Conservation (phyloP, 345 rosid genomes). For the Isatis tinctoria region DNA sequence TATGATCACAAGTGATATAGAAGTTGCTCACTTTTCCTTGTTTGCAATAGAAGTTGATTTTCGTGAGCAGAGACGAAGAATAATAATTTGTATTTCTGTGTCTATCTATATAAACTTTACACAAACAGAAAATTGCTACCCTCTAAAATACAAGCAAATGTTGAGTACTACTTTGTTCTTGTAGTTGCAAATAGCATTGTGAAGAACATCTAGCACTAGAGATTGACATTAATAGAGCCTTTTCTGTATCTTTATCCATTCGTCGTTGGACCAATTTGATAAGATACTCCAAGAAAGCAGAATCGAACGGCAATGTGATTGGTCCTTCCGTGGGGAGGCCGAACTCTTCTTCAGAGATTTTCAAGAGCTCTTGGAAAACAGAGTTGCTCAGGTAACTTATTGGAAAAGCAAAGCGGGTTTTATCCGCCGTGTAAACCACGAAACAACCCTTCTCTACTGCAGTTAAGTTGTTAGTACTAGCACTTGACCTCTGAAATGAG, state of each 20-base stretch:
- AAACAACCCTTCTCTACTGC: slow-evolving; percentile 28
- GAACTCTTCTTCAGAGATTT: too few relatives aligned
- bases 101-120: neutral
- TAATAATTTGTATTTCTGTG: neutral
- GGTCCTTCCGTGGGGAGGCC: neutral
- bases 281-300: slow-evolving; percentile 26
- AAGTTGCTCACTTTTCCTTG: neutral
- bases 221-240: slow-evolving; percentile 20
- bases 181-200: neutral
- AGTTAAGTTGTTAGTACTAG: neutral
- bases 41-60: neutral
- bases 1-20: neutral
- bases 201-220: neutral
- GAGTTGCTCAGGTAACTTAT: too few relatives aligned
- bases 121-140: neutral
- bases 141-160: neutral
- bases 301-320: slow-evolving; percentile 30
- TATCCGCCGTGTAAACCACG: slow-evolving; percentile 30
- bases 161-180: neutral
- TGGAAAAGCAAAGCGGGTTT: slow-evolving; percentile 8
- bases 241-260: slow-evolving; percentile 6
- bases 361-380: too few relatives aligned
- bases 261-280: neutral
- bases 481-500: slow-evolving; percentile 3
- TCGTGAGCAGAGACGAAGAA: neutral